A percentile compares a stretch with the other conserved stretches of the same genome.
Conservation (phyloP, 2,329 filamentous ascomycete genomes). For the Simplicillium sp. region DNA sequence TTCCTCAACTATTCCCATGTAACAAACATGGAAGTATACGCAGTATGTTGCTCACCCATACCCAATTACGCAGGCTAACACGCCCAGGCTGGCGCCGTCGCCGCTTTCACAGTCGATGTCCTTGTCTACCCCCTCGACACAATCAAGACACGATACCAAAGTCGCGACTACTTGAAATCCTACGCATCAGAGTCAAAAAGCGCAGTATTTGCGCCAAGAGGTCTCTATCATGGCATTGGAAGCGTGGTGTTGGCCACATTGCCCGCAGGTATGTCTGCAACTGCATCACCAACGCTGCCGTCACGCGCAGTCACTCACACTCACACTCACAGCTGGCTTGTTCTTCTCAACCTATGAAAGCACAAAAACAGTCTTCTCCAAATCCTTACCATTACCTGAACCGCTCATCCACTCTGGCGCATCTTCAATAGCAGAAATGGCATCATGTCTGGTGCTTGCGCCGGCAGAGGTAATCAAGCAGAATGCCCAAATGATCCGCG, state of each 20-base stretch:
- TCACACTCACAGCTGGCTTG: conserved; percentile 51
- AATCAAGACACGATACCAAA: conserved; percentile 78
- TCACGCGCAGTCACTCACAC: too few relatives aligned
- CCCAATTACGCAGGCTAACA: background rate
- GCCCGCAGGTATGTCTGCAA: conserved; percentile 58
- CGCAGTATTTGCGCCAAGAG: conserved; percentile 49
- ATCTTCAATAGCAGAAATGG: conserved; percentile 69
- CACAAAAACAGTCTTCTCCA: conserved; percentile 54
- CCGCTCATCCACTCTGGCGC: conserved; percentile 64
- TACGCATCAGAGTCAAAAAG: conserved; percentile 50
- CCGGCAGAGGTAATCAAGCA: conserved; percentile 90
- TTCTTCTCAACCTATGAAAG: conserved; percentile 90
- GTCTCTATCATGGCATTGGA: conserved; percentile 80
- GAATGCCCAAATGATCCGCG: conserved; percentile 74
- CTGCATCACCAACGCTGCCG: conserved; percentile 1
- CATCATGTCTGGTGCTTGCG: conserved; percentile 77
- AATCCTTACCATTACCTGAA: conserved; percentile 46
- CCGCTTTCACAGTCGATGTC: conserved; percentile 78
- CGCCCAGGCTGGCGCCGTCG: conserved; percentile 67
- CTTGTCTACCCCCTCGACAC: conserved; percentile 85
- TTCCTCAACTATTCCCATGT: too few relatives aligned
- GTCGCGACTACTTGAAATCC: conserved; percentile 60
- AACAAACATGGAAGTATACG: conserved; percentile 20
- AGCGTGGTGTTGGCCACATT: conserved; percentile 78
- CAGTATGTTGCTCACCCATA: conserved; percentile 11